These are phyloP conservation scores for Crithidia expoeki DNA, from an alignment of 208 protist species.

Conservation along the genomic window DNA sequence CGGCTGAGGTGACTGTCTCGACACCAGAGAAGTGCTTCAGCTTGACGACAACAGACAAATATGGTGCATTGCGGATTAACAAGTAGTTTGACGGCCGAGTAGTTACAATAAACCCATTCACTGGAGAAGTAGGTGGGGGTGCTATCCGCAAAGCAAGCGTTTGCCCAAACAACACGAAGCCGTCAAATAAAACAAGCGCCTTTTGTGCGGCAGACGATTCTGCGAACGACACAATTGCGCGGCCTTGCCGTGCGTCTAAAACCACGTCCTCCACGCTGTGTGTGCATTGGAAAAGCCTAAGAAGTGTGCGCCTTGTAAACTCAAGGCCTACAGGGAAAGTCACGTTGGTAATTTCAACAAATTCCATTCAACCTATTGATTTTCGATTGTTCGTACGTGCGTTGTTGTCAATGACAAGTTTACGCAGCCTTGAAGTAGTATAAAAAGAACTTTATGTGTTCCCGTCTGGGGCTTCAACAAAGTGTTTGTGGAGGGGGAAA, in stretches of 20 bases:
- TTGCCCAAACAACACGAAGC: slow-evolving; percentile 61
- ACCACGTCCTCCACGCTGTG: slow-evolving; percentile 67
- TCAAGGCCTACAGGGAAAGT: slow-evolving; percentile 60
- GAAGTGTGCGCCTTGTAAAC: slow-evolving; percentile 57
- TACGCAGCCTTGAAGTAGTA: too few species aligned
- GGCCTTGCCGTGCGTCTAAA: slow-evolving; percentile 44
- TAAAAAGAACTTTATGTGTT: background rate
- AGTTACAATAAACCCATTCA: slow-evolving; percentile 63
- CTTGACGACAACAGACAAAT: slow-evolving; percentile 57
- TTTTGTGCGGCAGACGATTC: slow-evolving; percentile 70
- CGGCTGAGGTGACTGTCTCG: slow-evolving; percentile 39
- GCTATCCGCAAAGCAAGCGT: slow-evolving; percentile 52
- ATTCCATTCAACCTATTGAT: slow-evolving; percentile 43
- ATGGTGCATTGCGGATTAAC: slow-evolving; percentile 55
- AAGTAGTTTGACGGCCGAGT: slow-evolving; percentile 44
- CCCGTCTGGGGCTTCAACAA: too few species aligned
- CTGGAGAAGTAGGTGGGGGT: slow-evolving; percentile 42
- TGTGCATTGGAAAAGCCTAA: slow-evolving; percentile 45
- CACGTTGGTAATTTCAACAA: slow-evolving; percentile 52
- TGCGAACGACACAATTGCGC: slow-evolving; percentile 57
- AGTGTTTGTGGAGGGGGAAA: background rate
- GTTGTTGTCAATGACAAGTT: background rate
- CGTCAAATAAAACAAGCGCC: slow-evolving; percentile 68
- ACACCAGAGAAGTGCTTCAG: slow-evolving; percentile 58
- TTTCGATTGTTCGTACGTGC: background rate